These are phyloP conservation scores for Apiotrichum sp. DNA, from an alignment of 1,284 basidiomycete species.

Conservation along the genomic window DNA sequence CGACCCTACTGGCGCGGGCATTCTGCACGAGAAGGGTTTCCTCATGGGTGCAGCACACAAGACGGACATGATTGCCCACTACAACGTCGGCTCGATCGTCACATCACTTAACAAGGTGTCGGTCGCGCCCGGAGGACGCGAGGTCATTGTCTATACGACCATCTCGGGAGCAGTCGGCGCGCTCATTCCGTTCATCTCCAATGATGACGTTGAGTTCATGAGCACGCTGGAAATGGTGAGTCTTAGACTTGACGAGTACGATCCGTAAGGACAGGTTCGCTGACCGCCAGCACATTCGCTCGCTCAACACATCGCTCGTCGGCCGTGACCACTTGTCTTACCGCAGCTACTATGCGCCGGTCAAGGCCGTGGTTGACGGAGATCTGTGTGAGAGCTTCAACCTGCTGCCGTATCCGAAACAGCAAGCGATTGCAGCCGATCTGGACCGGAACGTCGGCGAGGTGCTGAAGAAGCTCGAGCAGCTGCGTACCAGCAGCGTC, in stretches of 20 bases:
- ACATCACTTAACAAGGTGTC: slow-evolving; percentile 84
- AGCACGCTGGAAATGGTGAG: slow-evolving; percentile 73
- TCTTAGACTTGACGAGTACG: neutral
- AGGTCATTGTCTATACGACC: slow-evolving; percentile 89
- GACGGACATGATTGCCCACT: slow-evolving; percentile 80
- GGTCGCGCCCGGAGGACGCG: slow-evolving; percentile 88
- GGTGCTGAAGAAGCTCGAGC: slow-evolving; percentile 91
- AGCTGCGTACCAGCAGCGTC: slow-evolving; percentile 78
- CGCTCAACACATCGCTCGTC: slow-evolving; percentile 78
- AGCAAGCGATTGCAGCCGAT: slow-evolving; percentile 55
- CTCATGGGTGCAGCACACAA: slow-evolving; percentile 97
- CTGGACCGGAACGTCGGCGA: slow-evolving; percentile 83
- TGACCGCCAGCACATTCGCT: slow-evolving; percentile 70
- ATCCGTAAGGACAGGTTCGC: too few relatives aligned
- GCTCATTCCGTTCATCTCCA: slow-evolving; percentile 88
- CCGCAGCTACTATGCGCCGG: slow-evolving; percentile 87
- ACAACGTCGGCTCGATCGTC: slow-evolving; percentile 88
- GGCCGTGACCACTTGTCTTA: slow-evolving; percentile 88
- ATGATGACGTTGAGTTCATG: slow-evolving; percentile 97
- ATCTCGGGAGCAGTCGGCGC: slow-evolving; percentile 91
- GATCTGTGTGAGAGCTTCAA: slow-evolving; percentile 49
- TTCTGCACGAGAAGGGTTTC: slow-evolving; percentile 88
- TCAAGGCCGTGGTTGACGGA: slow-evolving; percentile 87
- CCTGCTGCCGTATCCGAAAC: slow-evolving; percentile 48
- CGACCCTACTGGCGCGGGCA: slow-evolving; percentile 92